Evolutionary conservation across 495 filamentous ascomycete species (phyloP), one percentile per base, ranked within the genome.

Genomic region (Lasiosphaeria hispida): DNA sequence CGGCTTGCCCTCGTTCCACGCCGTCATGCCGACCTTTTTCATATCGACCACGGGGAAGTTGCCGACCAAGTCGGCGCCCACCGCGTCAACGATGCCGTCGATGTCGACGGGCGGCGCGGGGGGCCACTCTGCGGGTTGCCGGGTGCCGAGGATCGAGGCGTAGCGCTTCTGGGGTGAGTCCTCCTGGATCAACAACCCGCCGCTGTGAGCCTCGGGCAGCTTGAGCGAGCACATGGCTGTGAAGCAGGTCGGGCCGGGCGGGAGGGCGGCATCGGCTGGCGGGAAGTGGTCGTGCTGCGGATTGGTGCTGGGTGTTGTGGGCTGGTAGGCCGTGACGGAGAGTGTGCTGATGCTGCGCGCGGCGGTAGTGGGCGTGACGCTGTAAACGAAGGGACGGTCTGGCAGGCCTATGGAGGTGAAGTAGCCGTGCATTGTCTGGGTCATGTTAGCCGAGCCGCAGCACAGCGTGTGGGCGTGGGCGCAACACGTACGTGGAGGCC

Each of bases 391-490:
- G 4, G 86, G 85, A 2, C 80, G 72, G 60, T 82, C 75, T 1
- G 68, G 44, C 9, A 63, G 61, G 7, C 84, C 87, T 4, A 69
- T 65, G 1, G 82, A 69, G n/a, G 85, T 83, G 66, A 91, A 91
- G 70, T 77, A 84, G 4, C 87, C 87, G 23, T 85, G 81, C 54
- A 88, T 83, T 49, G 85, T 80, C 87, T 89, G 49, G 18, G n/a
- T 9, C 37, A 7, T 1, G 23, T 54, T 14, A 44, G 51, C 13
- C 4, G 36, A 11, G 13, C 7, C 15, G 18, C 13, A 30, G 23
- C 11, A 4, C n/a, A 7, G 3, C 10, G n/a, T 41, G 13, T n/a
- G 18, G 38, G 43, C 18, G 53, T 18, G 19, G 52, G 41, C 10
- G 41, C 39, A 14, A 30, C n/a, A 56, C 84, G 60, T 78, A 87